A percentile compares a stretch with the other conserved stretches of the same genome.
phyloP scores from a whole-genome alignment of 2,329 filamentous ascomycete genomes.

The Fusarium temperatum region DNA sequence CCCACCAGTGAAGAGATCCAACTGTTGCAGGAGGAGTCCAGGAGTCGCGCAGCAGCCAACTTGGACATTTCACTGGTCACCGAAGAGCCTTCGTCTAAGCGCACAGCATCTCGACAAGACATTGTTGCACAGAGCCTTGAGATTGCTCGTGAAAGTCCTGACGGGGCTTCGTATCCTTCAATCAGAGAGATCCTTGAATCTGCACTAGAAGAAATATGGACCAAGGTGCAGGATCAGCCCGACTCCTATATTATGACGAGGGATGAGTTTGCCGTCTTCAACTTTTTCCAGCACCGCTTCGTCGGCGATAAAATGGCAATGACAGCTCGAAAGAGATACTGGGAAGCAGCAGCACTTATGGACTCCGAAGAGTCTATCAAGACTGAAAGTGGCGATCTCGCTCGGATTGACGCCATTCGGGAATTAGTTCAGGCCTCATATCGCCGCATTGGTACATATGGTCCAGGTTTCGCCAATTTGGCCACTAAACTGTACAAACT shows the following conservation, averaged over 20 bases:
- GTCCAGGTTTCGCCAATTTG: not conserved
- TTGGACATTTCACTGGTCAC: not conserved
- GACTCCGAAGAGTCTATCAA: not conserved
- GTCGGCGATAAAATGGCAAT: conserved; percentile 58
- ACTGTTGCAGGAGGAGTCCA: not conserved
- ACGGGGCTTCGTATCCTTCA: conserved; percentile 68
- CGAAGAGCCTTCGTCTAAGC: not conserved
- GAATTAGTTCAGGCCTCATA: not conserved
- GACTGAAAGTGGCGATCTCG: not conserved
- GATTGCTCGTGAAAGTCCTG: conserved; percentile 76
- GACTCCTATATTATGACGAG: conserved; percentile 75
- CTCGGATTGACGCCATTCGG: not conserved
- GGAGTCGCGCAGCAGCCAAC: accelerated
- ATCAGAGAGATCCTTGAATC: conserved; percentile 72
- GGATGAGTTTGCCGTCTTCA: conserved; percentile 87
- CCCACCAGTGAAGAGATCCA: not conserved
- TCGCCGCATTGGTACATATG: not conserved
- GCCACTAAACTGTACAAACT: not conserved
- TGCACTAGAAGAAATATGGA: conserved; percentile 73
- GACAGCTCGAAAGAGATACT: conserved; percentile 62
- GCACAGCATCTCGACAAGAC: conserved; percentile 32
- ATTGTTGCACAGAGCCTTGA: conserved; percentile 75
- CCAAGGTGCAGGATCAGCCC: conserved; percentile 70
- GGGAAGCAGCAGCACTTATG: conserved; percentile 43
- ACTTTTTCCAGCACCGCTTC: conserved; percentile 79